A percentile compares a stretch with the other conserved stretches of the same genome.
Conservation (phyloP, 257 asterid species). For the Fraxinus americana region DNA sequence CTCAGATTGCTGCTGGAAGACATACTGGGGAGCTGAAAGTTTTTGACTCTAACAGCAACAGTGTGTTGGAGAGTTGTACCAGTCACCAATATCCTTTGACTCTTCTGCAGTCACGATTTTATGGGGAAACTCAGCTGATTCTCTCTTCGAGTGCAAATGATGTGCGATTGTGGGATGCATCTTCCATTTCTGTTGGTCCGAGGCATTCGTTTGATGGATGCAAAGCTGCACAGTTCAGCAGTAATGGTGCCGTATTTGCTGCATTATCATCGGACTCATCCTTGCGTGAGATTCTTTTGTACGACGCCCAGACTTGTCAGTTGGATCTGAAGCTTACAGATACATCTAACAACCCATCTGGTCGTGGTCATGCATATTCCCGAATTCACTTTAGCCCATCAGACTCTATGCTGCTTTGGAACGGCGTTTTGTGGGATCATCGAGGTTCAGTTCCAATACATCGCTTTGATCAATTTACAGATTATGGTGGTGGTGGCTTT, state of each 20-base stretch:
- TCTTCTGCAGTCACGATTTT: slow-evolving; percentile 62
- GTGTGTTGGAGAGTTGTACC: slow-evolving; percentile 65
- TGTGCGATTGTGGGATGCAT: slow-evolving; percentile 86
- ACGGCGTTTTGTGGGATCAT: slow-evolving; percentile 94
- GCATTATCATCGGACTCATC: slow-evolving; percentile 68
- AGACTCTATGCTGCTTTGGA: slow-evolving; percentile 84
- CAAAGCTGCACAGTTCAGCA: slow-evolving; percentile 86
- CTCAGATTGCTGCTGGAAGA: slow-evolving; percentile 78
- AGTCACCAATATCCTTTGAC: slow-evolving; percentile 88
- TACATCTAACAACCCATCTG: slow-evolving; percentile 42
- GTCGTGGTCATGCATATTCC: slow-evolving; percentile 75
- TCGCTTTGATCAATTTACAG: slow-evolving; percentile 86
- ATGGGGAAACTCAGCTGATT: slow-evolving; percentile 63
- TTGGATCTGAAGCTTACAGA: slow-evolving; percentile 63
- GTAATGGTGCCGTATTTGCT: slow-evolving; percentile 68
- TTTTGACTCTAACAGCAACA: slow-evolving; percentile 78
- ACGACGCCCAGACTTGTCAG: slow-evolving; percentile 72
- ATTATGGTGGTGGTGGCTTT: slow-evolving; percentile 97
- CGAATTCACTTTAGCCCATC: slow-evolving; percentile 80
- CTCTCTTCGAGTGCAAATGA: slow-evolving; percentile 90
- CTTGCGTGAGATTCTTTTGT: slow-evolving; percentile 77
- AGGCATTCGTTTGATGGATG: slow-evolving; percentile 82
- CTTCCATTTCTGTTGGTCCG: slow-evolving; percentile 78
- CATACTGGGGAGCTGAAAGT: slow-evolving; percentile 89
- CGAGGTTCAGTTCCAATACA: slow-evolving; percentile 69